Base-by-base conservation (phyloP, 2,329 filamentous ascomycete species). In the Cylindrodendrum hubeiense region DNA sequence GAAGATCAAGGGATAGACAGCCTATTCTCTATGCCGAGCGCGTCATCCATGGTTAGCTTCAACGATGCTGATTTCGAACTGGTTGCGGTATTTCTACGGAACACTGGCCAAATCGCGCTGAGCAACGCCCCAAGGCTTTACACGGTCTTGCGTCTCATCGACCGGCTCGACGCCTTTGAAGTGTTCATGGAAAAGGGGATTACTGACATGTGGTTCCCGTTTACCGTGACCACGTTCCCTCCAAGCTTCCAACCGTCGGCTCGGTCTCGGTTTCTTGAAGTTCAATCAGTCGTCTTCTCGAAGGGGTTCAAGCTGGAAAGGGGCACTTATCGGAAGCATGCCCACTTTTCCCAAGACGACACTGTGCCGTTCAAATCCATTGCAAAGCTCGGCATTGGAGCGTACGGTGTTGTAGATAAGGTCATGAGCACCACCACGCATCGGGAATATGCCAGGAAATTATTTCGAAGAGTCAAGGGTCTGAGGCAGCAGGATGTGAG, bases 281-380 rank as follows among this genome's bases (percentile, higher is more conserved):
- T 39, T 21, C 49, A 52, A 37, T 34, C 49, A 21, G 30, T 52
- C 17, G 49, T 37, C 17, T 22, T 34, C 10, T 52, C 49, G 17
- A 52, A 52, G n/a, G 49, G 49, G 4, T 37, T 52, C 49, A 52
- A 37, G 22, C 49, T 52, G 17, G 49, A 52, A 30, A 52, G 21
- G 10, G 19, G 33, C 6, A 13, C 12, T 22, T 13, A 34, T 9
- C 49, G 33, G 7, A 52, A 39, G 19, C 49, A 52, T 39, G 49
- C 49, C 17, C 28, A 34, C 19, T 52, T 52, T 17, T 52, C 28
- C 15, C 28, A 24, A 52, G 30, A 52, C 19, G 49, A 52, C 9
- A 10, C 6, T 6, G 22, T 52, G n/a, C 49, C 49, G n/a, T 52
- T 52, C 19, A 10, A 37, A 22, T 19, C 22, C 19, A 39, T 52